Base-by-base conservation (phyloP, 148 eudicot genomes). In the Camellia sinensis region DNA sequence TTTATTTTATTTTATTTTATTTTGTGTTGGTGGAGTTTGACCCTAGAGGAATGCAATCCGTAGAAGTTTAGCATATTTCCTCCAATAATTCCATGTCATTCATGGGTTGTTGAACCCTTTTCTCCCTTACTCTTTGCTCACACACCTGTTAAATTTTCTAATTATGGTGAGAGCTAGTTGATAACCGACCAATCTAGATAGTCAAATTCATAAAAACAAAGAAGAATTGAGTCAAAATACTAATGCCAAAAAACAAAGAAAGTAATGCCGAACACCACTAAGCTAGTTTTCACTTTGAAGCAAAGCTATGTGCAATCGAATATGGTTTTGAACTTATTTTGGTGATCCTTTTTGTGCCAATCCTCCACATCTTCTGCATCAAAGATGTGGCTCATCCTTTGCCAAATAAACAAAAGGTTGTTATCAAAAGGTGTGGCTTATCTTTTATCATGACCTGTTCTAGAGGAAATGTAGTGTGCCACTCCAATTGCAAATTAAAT, bases 331-430 rank as follows among this genome's bases (percentile, higher is more conserved):
- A 60, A 62, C 80, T n/a, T 48, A 60, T 13, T 50, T 82, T 61
- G 15, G 10, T 48, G 6, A 48, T 48, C 52, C 52, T 48, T 48
- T 54, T 12, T 63, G 74, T 77, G 74, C 83, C 22, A 76, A 84
- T 76, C 79, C 72, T 76, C 80, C 80, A 80, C 83, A 74, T 71
- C 80, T 76, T 56, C 11, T 71, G 12, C 73, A 56, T 21, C 19
- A 60, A 79, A 50, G 12, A 67, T 48, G 37, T 54, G 59, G 3
- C 59, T 54, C 59, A 54, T 54, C 59, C 59, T 54, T 54, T 54
- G 59, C 59, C 59, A 11, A 54, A 54, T 54, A 54, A 54, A 54
- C 14, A 12, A 54, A 54, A 54, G 19, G 29, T 46, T 18, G 19
- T 60, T 73, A 41, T 52, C n/a, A 29, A 29, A 29, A 29, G 37